These are phyloP conservation scores for Tylopilus sp. DNA, from an alignment of 768 basidiomycete species.

Conservation along the genomic window DNA sequence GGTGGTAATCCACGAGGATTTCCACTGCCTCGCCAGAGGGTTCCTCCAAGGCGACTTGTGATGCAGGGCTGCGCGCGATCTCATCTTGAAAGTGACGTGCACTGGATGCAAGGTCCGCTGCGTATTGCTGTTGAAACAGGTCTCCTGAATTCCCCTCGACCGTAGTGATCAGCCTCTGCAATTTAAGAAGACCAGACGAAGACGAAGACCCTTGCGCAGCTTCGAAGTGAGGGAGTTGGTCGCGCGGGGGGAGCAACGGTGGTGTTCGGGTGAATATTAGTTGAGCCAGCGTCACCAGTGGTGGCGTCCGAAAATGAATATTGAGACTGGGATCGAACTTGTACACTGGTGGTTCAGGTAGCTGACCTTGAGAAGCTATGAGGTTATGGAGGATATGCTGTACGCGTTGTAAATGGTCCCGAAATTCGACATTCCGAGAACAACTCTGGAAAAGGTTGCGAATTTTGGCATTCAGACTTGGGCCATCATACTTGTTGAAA, in stretches of 20 bases:
- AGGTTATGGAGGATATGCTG: background rate
- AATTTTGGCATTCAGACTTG: too few species aligned
- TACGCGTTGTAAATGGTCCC: background rate
- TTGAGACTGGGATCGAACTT: background rate
- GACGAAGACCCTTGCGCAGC: background rate
- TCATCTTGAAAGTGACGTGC: background rate
- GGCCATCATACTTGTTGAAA: too few species aligned
- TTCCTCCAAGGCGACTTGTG: too few species aligned
- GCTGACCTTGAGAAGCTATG: background rate
- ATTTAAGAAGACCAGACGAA: background rate
- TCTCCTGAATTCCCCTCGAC: background rate
- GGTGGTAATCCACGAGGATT: background rate
- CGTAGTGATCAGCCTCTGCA: background rate
- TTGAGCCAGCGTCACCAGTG: background rate
- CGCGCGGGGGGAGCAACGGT: background rate
- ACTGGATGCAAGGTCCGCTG: background rate
- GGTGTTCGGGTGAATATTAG: slow-evolving; percentile 1
- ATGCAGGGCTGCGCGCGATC: too few species aligned
- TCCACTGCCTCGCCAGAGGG: background rate
- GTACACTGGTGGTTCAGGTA: background rate
- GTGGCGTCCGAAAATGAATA: background rate
- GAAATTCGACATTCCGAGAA: background rate
- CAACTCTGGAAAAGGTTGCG: background rate
- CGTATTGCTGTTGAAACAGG: background rate
- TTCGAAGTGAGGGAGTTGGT: background rate